Conservation (phyloP, 1,284 basidiomycete genomes). For the Wallemia hederae region DNA sequence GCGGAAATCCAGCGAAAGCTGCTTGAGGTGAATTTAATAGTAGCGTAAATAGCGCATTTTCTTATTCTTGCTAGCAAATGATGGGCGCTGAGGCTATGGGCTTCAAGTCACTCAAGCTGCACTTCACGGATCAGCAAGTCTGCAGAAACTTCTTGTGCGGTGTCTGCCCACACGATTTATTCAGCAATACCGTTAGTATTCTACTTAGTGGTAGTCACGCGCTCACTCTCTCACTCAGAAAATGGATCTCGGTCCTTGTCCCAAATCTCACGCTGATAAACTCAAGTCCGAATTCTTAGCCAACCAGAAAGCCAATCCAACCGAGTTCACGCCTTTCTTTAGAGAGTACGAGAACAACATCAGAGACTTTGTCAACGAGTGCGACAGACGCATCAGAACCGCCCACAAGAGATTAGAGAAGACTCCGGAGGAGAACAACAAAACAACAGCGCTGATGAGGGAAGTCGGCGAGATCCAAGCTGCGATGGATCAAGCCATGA, state of each 20-base stretch:
- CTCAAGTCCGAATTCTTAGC: conserved; percentile 72
- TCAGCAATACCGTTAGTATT: conserved; percentile 74
- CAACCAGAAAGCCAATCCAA: conserved; percentile 39
- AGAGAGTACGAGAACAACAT: conserved; percentile 88
- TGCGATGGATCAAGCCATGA: conserved; percentile 89
- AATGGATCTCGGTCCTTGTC: conserved; percentile 97
- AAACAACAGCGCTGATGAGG: conserved; percentile 95
- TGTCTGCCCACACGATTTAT: conserved; percentile 85
- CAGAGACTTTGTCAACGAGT: conserved; percentile 85
- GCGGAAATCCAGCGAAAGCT: conserved; percentile 82
- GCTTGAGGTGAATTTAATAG: conserved; percentile 31
- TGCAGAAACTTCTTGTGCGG: conserved; percentile 96
- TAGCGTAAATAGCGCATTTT: background rate
- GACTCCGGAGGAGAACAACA: conserved; percentile 96
- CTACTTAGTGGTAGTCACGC: background rate
- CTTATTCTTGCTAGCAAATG: conserved; percentile 42
- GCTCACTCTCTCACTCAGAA: conserved; percentile 32
- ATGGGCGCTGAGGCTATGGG: conserved; percentile 99
- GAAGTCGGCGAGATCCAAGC: conserved; percentile 98
- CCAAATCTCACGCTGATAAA: conserved; percentile 81
- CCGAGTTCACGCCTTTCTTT: conserved; percentile 53
- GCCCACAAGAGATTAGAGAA: conserved; percentile 89
- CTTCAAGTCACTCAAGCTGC: conserved; percentile 62
- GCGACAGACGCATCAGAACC: conserved; percentile 77
- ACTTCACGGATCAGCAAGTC: conserved; percentile 95